Evolutionary conservation across 768 basidiomycete genomes (phyloP), one percentile per base, ranked within the genome.

Genomic region (Pulveroboletus sp.): DNA sequence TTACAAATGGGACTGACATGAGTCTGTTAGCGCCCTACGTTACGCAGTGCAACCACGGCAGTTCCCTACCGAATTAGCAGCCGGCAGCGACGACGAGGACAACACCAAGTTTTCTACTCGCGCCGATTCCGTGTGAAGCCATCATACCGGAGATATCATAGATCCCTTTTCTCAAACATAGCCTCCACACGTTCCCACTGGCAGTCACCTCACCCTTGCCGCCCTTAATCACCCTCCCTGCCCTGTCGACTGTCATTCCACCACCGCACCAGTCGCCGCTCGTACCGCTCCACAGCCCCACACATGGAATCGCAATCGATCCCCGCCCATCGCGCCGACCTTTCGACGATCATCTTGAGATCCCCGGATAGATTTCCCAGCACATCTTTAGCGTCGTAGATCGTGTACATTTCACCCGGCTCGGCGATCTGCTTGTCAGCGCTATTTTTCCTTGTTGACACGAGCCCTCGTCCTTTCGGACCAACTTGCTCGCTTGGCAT

Each of bases 321-420:
- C 1, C 88, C 85, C 1, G 75, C 66, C 72, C 84, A 81, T 35
- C 61, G 46, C 6, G 78, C 79, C 0, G 74, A 84, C 17, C 75
- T 73, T 19, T 62, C 62, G 1, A 90, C 47, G 9, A 93, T 73
- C 34, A 63, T 43, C 27, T 70, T 72, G 52, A 79, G 79, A 40
- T 80, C 79, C 5, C 60, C 68, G 3, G 80, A 73, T 24, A 87
- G 50, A 6, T 69, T 68, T 29, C 90, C 90, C 23, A 80, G 68
- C 43, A 79, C 69, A 55, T 93, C 93, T n/a, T 72, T 72, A n/a
- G 75, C 70, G 29, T 81, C 73, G 69, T 82, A 90, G 40, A 91
- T 78, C 41, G 70, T 70, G 68, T 86, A 82, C 42, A 67, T 67
- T 51, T 80, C 78, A 2, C 86, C 90, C 4, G 87, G 80, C 60